A percentile compares a stretch with the other conserved stretches of the same genome.
Evolutionary conservation across 345 rosid genomes (phyloP).

Genomic region (Linum lewisii): DNA sequence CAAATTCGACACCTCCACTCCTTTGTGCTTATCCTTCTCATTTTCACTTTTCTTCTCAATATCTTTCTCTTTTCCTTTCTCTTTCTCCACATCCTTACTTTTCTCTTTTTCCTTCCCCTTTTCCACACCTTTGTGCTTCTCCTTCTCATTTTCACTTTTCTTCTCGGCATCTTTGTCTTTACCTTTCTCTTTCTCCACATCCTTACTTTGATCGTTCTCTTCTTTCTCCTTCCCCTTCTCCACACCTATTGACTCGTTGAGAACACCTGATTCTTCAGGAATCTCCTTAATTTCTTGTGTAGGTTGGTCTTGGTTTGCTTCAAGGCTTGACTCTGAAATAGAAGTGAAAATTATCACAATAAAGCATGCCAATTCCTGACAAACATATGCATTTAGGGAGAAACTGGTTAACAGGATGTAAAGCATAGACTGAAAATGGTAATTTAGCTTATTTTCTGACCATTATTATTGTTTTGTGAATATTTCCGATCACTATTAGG

Average conservation of each 20-base stretch:
- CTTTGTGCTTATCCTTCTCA: not conserved
- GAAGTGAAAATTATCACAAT: slow-evolving; percentile 1
- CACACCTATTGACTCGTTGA: slow-evolving; percentile 42
- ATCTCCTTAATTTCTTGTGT: slow-evolving; percentile 48
- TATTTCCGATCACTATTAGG: not conserved
- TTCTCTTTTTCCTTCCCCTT: not conserved
- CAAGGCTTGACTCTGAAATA: slow-evolving; percentile 48
- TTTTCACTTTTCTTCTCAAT: not conserved
- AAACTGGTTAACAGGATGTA: not conserved
- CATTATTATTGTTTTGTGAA: too few relatives aligned
- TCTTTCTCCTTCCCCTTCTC: slow-evolving; percentile 83
- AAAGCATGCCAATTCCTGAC: not conserved
- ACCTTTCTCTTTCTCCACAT: slow-evolving; percentile 50
- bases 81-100: not conserved
- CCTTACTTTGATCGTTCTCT: slow-evolving; percentile 48
- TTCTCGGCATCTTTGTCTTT: slow-evolving; percentile 77
- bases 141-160: slow-evolving; percentile 77
- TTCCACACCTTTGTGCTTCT: slow-evolving; percentile 59
- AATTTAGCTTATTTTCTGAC: not conserved
- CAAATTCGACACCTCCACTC: slow-evolving; percentile 66
- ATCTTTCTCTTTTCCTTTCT: not conserved
- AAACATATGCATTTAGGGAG: not conserved
- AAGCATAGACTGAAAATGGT: not conserved
- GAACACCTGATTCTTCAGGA: slow-evolving; percentile 43
- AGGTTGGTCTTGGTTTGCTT: slow-evolving; percentile 50